These are phyloP conservation scores for Xylaria sp. DNA, from an alignment of 2,329 filamentous ascomycete species.

Conservation along the genomic window DNA sequence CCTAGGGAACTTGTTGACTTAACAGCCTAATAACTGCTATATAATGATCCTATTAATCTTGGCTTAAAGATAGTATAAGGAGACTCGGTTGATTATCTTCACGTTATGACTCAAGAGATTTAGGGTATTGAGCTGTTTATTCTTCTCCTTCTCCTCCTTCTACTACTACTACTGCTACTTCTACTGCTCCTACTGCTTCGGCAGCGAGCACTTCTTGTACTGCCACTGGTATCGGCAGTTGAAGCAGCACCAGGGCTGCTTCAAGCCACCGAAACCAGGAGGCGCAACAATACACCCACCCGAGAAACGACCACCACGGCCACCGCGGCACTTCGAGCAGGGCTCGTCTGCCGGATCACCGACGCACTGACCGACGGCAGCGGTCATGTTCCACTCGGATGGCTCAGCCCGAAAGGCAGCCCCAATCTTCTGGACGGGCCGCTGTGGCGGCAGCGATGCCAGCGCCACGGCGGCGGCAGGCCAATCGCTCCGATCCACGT, in stretches of 20 bases:
- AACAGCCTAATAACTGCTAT: too few relatives aligned
- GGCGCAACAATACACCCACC: slow-evolving; percentile 1
- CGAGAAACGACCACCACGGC: not conserved
- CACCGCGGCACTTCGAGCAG: slow-evolving; percentile 7
- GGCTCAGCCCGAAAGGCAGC: not conserved
- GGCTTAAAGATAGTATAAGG: too few relatives aligned
- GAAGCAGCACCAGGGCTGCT: not conserved
- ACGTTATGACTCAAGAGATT: too few relatives aligned
- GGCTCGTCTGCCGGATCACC: slow-evolving; percentile 13
- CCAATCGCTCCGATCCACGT: not conserved
- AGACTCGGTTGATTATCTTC: too few relatives aligned
- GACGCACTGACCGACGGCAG: slow-evolving; percentile 18
- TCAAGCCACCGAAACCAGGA: not conserved
- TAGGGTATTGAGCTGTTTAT: not conserved
- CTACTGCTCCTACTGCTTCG: not conserved
- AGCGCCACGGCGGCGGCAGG: not conserved
- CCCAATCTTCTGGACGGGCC: not conserved
- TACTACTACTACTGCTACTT: not conserved
- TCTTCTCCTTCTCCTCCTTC: not conserved
- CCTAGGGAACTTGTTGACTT: too few relatives aligned
- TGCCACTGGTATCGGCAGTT: slow-evolving; percentile 13
- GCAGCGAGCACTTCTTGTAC: not conserved
- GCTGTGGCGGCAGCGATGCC: not conserved
- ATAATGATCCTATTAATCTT: too few relatives aligned
- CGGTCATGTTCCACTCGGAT: not conserved